Base-by-base conservation (phyloP, 139 green algal species). In the Deuterostichococcus epilithicus region DNA sequence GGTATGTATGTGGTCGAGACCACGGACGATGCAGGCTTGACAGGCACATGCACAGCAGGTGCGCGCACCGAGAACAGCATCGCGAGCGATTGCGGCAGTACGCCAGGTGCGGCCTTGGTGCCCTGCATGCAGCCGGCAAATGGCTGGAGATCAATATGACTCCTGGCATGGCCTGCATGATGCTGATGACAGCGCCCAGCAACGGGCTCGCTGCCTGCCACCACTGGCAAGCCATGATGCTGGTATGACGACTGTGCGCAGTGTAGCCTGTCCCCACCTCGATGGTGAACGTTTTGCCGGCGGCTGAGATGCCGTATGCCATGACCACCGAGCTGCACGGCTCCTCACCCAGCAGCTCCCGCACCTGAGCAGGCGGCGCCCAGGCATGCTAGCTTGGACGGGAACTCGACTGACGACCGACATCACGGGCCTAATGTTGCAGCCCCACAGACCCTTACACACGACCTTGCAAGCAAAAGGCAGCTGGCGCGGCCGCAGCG, bases 241-340 rank as follows among this genome's bases (percentile, higher is more conserved):
- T 52, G 42, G 42, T 52, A 23, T 8, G 42, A 8, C 8, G 42
- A 52, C 8, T 52, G 8, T 52, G 42, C 8, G 42, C 13, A 13
- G 8, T 52, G 8, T 52, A 13, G 13, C 8, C 42, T 8, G 42
- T 1, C 5, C 65, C 18, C 59, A 81, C 84, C 79, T 92, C 79
- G 34, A 95, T 92, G 0, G 91, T 94, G 86, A 87, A 89, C 2
- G 89, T 95, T 82, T 97, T 97, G 73, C 92, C 92, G 10, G 89
- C 87, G 0, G 83, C 88, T 28, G 91, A 95, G 67, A 91, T 91
- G 44, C 92, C 92, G 73, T 95, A 96, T 0, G 92, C 88, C 83
- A 97, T 88, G 28, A 96, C 72, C 38, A 94, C 90, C 30, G 76
- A 83, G 73, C 80, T 70, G 52, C 84, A 52, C 68, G 81, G 63